These are phyloP conservation scores for Barnettozyma wickerhamii DNA, from an alignment of 805 yeast genomes.

Conservation along the genomic window DNA sequence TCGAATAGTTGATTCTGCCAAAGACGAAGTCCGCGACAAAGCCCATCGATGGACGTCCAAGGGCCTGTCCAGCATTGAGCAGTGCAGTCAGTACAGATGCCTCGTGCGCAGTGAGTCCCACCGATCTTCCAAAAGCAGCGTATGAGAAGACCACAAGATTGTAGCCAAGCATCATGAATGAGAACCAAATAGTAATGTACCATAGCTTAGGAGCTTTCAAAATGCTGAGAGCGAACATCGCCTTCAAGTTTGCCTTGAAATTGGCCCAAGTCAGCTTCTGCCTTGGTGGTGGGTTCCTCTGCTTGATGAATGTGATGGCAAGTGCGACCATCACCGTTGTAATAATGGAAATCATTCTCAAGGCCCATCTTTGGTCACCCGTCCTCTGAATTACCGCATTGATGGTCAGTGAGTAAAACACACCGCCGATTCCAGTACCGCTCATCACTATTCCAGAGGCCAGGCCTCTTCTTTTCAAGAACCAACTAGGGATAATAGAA, in stretches of 20 bases:
- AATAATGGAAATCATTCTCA: slow-evolving; percentile 41
- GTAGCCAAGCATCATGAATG: slow-evolving; percentile 36
- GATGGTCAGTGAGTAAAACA: slow-evolving; percentile 38
- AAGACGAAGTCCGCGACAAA: slow-evolving; percentile 35
- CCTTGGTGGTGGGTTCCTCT: slow-evolving; percentile 25
- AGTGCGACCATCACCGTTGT: slow-evolving; percentile 32
- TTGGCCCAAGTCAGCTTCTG: slow-evolving; percentile 7
- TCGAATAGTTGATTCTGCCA: slow-evolving; percentile 44
- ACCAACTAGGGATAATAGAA: slow-evolving; percentile 66
- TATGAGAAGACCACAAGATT: slow-evolving; percentile 41
- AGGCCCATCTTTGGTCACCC: slow-evolving; percentile 44
- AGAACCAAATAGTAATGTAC: slow-evolving; percentile 34
- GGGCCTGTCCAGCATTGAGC: slow-evolving; percentile 41
- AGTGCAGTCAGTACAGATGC: slow-evolving; percentile 44
- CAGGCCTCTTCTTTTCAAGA: slow-evolving; percentile 53
- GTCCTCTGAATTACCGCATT: slow-evolving; percentile 38
- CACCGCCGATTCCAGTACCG: slow-evolving; percentile 55
- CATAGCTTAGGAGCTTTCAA: slow-evolving; percentile 28
- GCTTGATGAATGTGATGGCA: slow-evolving; percentile 34
- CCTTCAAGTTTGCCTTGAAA: slow-evolving; percentile 19
- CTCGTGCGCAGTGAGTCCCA: slow-evolving; percentile 42
- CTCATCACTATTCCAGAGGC: slow-evolving; percentile 44
- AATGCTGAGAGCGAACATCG: slow-evolving; percentile 32
- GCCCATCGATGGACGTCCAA: slow-evolving; percentile 50
- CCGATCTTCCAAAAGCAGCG: slow-evolving; percentile 41